Evolutionary conservation across 352 stramenopile genomes (phyloP).

Genomic region (Phytophthora chlamydospora): DNA sequence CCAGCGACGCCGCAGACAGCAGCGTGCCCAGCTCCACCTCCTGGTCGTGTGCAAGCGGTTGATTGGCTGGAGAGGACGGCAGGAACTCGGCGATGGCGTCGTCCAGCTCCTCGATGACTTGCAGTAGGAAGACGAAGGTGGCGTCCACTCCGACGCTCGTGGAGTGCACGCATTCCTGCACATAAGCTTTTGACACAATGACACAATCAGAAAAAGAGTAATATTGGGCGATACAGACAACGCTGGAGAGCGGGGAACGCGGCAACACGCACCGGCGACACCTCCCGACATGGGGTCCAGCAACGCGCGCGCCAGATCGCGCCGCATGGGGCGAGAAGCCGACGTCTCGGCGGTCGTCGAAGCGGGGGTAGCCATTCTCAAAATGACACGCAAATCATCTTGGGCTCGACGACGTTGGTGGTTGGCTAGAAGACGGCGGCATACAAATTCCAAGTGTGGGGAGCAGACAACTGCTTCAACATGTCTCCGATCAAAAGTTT

Average conservation of each 20-base stretch:
- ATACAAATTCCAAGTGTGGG: slow-evolving; percentile 24
- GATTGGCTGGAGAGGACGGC: slow-evolving; percentile 13
- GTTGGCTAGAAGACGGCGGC: slow-evolving; percentile 17
- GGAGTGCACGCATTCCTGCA: slow-evolving; percentile 82
- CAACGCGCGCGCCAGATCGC: slow-evolving; percentile 38
- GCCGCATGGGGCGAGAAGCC: slow-evolving; percentile 25
- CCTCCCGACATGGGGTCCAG: slow-evolving; percentile 34
- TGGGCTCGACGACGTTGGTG: slow-evolving; percentile 15
- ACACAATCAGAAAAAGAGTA: background rate
- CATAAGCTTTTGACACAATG: slow-evolving; percentile 42
- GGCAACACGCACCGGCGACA: slow-evolving; percentile 29
- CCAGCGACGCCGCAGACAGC: slow-evolving; percentile 66
- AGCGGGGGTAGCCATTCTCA: slow-evolving; percentile 22
- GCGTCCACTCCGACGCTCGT: slow-evolving; percentile 62
- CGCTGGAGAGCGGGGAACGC: background rate
- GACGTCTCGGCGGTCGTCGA: slow-evolving; percentile 6
- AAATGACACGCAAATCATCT: slow-evolving; percentile 22
- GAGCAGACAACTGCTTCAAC: slow-evolving; percentile 16
- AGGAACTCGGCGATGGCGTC: slow-evolving; percentile 50
- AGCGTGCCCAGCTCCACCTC: slow-evolving; percentile 77
- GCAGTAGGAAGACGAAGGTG: slow-evolving; percentile 64
- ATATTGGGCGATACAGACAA: background rate
- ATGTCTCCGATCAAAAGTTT: slow-evolving; percentile 15
- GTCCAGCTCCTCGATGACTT: slow-evolving; percentile 74
- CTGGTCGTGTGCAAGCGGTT: slow-evolving; percentile 52